Evolutionary conservation across 805 yeast genomes (phyloP), one percentile per base, ranked within the genome.

Genomic region (Candida silvatica): DNA sequence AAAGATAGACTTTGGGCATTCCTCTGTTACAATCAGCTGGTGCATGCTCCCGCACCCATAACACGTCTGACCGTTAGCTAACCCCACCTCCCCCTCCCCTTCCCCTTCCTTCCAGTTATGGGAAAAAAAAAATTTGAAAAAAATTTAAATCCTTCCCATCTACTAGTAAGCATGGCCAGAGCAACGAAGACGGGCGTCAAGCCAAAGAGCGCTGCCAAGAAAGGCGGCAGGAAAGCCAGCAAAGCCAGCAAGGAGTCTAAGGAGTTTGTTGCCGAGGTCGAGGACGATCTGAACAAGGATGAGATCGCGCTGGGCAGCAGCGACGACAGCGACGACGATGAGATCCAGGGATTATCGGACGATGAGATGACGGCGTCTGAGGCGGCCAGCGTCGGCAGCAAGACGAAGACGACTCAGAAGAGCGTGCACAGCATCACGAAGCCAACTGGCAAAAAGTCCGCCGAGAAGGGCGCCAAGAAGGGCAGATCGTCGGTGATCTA

Each of bases 401-500:
- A 31, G 27, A 28, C 40, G 12, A 39, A 37, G 6, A 41, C 47
- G 17, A 27, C 44, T 2, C 42, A 42, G 20, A 38, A 47, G 27
- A 36, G 40, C 11, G 45, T 47, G 8, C 56, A 52, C 31, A 41
- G 52, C 3, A 42, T 52, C 17, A 51, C 46, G 22, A 40, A 38
- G 17, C 37, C 38, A 8, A 37, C 36, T 8, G 23, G 25, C 9
- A 25, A 37, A 14, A 29, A 29, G 15, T 25, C 39, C 5, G 36
- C 42, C 6, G 19, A 11, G 26, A 27, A 7, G 19, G 34, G 9
- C 23, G 34, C 5, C 31, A 22, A 23, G 29, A 28, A 31, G 26
- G 25, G 20, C 5, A 62, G 64, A 22, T 67, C 74, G 32, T 87
- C 90, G 25, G 85, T 86, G 36, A 64, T 92, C 36, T 92, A 88